phyloP scores from a whole-genome alignment of 805 yeast species.

The Wickerhamomyces canadensis region DNA sequence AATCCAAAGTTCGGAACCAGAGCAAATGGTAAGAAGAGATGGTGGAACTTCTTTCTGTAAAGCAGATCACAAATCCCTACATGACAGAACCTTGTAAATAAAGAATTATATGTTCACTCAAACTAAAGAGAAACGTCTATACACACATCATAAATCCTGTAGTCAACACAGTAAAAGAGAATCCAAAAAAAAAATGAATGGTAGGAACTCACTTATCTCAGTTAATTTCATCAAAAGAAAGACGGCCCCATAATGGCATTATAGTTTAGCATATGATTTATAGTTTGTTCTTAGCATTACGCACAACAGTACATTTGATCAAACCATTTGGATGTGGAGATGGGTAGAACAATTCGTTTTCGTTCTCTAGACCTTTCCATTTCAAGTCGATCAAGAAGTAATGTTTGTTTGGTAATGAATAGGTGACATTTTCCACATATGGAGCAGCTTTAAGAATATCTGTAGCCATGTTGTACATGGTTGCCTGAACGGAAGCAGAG shows the following conservation, averaged over 20 bases:
- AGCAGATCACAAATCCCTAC: no score
- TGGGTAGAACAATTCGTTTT: slow-evolving; percentile 84
- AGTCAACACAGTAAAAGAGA: background rate
- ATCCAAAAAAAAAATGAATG: no score
- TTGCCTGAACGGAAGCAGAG: slow-evolving; percentile 94
- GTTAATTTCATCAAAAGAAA: no score
- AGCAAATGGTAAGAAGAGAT: slow-evolving; percentile 45
- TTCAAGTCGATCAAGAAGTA: slow-evolving; percentile 73
- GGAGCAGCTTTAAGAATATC: slow-evolving; percentile 58
- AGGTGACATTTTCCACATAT: slow-evolving; percentile 58
- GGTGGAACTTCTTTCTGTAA: slow-evolving; percentile 57
- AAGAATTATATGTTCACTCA: background rate
- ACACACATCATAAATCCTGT: background rate
- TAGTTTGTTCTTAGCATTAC: slow-evolving; percentile 54
- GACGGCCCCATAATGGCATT: no score
- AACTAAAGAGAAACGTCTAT: background rate
- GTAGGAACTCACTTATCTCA: no score
- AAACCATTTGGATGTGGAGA: slow-evolving; percentile 90
- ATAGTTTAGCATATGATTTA: no score
- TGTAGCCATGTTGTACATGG: slow-evolving; percentile 89
- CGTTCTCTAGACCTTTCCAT: slow-evolving; percentile 81
- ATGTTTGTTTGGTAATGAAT: slow-evolving; percentile 87
- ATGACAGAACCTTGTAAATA: slow-evolving; percentile 2
- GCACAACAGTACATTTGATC: slow-evolving; percentile 81
- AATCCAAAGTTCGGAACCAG: slow-evolving; percentile 47